Evolutionary conservation across 345 rosid genomes (phyloP).

Genomic region (Citrus maxima): DNA sequence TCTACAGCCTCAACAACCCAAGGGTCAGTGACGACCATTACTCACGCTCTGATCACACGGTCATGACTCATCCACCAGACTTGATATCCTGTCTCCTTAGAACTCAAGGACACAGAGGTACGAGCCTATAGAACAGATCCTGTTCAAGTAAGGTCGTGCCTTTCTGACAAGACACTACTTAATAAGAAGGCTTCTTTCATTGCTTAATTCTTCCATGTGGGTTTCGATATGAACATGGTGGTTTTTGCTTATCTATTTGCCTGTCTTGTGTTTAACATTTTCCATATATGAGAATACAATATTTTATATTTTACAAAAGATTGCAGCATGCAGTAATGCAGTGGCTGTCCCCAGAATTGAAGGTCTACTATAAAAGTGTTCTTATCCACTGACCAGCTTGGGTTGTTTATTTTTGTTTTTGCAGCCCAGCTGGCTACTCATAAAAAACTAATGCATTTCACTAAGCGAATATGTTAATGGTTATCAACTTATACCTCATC

Average conservation of each 20-base stretch:
- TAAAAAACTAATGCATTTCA: neutral
- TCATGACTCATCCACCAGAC: neutral
- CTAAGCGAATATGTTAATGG: neutral
- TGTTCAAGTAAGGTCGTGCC: neutral
- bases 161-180: rapidly evolving
- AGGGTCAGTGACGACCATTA: too few relatives aligned
- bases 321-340: neutral
- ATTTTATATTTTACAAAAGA: neutral
- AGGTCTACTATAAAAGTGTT: neutral
- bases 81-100: neutral
- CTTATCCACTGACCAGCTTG: neutral
- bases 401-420: neutral
- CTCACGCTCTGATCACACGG: too few relatives aligned
- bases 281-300: neutral
- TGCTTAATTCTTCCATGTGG: neutral
- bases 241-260: neutral
- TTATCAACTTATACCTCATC: slow-evolving; percentile 27
- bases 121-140: neutral
- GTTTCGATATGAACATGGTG: neutral
- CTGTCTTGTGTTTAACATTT: neutral
- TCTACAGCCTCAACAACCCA: neutral
- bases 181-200: neutral
- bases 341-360: neutral
- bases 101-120: neutral
- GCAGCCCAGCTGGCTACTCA: neutral